Percentiles rank a stretch among this genome's conserved stretches.
Conservation (phyloP, 2,329 filamentous ascomycete genomes). For the Graphium sp. region DNA sequence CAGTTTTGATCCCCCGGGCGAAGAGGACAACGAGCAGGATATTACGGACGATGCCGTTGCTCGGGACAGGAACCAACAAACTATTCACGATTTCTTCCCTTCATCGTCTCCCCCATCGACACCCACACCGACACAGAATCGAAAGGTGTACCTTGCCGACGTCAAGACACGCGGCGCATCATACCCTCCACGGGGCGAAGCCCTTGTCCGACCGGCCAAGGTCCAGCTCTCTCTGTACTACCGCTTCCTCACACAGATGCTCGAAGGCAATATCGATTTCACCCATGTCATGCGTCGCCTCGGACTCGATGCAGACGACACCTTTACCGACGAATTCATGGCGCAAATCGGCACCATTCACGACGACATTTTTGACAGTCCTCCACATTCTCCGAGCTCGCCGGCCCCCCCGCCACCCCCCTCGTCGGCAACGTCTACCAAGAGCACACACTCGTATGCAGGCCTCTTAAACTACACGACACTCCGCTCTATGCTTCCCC, state of each 20-base stretch:
- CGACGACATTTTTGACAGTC: slow-evolving; percentile 43
- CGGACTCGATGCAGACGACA: slow-evolving; percentile 41
- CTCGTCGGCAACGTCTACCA: slow-evolving; percentile 11
- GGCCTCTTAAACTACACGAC: slow-evolving; percentile 28
- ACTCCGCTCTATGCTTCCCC: slow-evolving; percentile 25
- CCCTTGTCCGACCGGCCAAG: slow-evolving; percentile 57
- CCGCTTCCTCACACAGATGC: slow-evolving; percentile 62
- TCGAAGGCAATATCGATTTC: slow-evolving; percentile 53
- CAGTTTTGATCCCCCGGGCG: slow-evolving; percentile 60
- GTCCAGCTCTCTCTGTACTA: slow-evolving; percentile 88
- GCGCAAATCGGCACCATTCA: slow-evolving; percentile 55
- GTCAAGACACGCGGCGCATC: slow-evolving; percentile 64
- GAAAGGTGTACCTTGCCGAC: slow-evolving; percentile 59
- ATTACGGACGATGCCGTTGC: slow-evolving; percentile 1
- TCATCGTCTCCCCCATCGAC: not conserved
- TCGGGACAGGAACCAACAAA: not conserved
- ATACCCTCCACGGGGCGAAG: slow-evolving; percentile 46
- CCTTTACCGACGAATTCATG: slow-evolving; percentile 68
- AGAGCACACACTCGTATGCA: slow-evolving; percentile 8
- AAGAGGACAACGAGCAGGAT: slow-evolving; percentile 39
- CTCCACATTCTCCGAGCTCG: slow-evolving; percentile 1
- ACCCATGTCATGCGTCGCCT: slow-evolving; percentile 55
- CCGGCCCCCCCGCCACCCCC: slow-evolving; percentile 1
- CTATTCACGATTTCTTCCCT: too few relatives aligned
- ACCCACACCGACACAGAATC: slow-evolving; percentile 6